A percentile compares a stretch with the other conserved stretches of the same genome.
Conservation (phyloP, 78 protist species). For the Dictyostelium capitatum region DNA sequence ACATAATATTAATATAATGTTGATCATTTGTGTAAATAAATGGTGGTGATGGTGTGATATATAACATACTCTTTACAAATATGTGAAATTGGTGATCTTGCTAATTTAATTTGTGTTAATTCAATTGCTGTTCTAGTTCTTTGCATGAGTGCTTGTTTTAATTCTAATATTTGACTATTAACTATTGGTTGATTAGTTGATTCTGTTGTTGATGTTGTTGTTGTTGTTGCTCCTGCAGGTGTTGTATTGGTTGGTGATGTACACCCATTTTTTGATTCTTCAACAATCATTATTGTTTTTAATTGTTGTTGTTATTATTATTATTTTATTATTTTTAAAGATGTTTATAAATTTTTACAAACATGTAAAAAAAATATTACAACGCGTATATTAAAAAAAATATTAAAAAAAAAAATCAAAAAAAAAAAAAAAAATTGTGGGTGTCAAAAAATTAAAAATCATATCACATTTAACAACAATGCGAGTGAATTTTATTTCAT, state of each 20-base stretch:
- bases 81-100: slow-evolving; percentile 36
- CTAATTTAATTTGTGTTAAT: slow-evolving; percentile 7
- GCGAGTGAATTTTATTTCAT: too few relatives aligned
- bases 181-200: neutral
- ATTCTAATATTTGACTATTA: neutral
- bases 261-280: neutral
- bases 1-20: neutral
- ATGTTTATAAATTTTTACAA: neutral
- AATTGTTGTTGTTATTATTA: neutral
- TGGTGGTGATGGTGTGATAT: neutral
- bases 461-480: too few relatives aligned
- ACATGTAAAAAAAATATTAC: neutral
- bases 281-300: neutral
- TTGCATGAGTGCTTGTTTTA: slow-evolving; percentile 21
- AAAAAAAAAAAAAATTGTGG: neutral
- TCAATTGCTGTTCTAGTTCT: slow-evolving; percentile 19
- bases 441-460: neutral
- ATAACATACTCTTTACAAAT: slow-evolving; percentile 37
- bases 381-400: neutral
- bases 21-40: neutral
- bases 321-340: neutral
- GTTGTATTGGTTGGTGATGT: slow-evolving; percentile 18
- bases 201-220: neutral
- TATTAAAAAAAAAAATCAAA: neutral
- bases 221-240: neutral